These are phyloP conservation scores for Sugiyamaella boreocaroliniensis DNA, from an alignment of 805 yeast species.

Conservation along the genomic window DNA sequence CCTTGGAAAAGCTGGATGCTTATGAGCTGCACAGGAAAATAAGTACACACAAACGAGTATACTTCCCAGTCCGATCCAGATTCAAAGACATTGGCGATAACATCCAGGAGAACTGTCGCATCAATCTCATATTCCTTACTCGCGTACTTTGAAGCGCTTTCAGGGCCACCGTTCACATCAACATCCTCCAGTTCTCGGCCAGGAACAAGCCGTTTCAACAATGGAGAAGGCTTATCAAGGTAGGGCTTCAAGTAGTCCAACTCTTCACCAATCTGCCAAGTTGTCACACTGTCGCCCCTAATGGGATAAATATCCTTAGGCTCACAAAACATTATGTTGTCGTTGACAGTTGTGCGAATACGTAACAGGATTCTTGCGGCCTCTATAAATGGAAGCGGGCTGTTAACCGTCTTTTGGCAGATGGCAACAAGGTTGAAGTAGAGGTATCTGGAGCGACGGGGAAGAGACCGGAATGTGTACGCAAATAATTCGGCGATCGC, in stretches of 20 bases:
- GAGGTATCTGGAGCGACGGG: constrained; percentile 32
- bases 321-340: constrained; percentile 42
- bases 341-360: constrained; percentile 43
- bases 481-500: constrained; percentile 29
- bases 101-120: constrained; percentile 45
- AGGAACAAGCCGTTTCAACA: constrained; percentile 10
- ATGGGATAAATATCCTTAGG: constrained; percentile 50
- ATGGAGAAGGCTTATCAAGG: constrained; percentile 36
- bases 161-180: constrained; percentile 1
- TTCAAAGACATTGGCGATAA: constrained; percentile 45
- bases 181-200: constrained; percentile 20
- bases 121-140: constrained; percentile 31
- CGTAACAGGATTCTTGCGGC: constrained; percentile 49
- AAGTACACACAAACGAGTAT: constrained; percentile 59
- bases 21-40: constrained; percentile 63
- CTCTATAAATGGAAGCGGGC: constrained; percentile 32
- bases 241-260: constrained; percentile 39
- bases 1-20: constrained; percentile 47
- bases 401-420: constrained; percentile 16
- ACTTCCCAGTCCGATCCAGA: constrained; percentile 62
- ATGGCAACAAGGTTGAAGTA: constrained; percentile 29
- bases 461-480: constrained; percentile 33
- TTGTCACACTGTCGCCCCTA: constrained; percentile 16
- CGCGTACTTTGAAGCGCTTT: constrained; percentile 5
- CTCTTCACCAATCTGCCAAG: constrained; percentile 12